Evolutionary conservation across 2,329 filamentous ascomycete genomes (phyloP).

Genomic region (Fusarium nelsonii): DNA sequence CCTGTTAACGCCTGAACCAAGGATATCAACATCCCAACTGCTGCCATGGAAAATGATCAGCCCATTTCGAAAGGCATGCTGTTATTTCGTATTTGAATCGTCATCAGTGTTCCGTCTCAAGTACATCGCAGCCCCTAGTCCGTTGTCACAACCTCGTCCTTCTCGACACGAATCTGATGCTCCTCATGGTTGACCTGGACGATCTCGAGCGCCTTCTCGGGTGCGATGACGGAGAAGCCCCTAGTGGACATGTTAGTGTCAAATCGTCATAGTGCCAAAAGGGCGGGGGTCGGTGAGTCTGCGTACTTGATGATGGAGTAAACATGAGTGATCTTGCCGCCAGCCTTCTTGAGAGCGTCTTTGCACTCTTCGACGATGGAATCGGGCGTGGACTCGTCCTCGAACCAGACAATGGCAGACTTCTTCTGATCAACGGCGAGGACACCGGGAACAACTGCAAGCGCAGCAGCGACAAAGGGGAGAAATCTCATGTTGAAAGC

Average conservation of each 20-base stretch:
- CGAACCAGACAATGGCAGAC: conserved; percentile 83
- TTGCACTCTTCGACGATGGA: conserved; percentile 78
- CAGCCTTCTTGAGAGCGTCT: conserved; percentile 74
- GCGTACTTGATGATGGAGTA: conserved; percentile 77
- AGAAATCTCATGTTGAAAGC: conserved; percentile 72
- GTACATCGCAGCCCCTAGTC: conserved; percentile 16
- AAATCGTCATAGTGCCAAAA: not conserved
- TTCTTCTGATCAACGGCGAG: conserved; percentile 75
- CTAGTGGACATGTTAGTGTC: conserved; percentile 59
- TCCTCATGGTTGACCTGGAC: conserved; percentile 72
- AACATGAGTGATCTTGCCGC: conserved; percentile 83
- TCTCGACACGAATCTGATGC: conserved; percentile 71
- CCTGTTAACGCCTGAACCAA: conserved; percentile 40
- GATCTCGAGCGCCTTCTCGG: conserved; percentile 74
- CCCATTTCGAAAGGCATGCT: conserved; percentile 28
- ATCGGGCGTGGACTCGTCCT: conserved; percentile 72
- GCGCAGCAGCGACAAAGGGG: conserved; percentile 64
- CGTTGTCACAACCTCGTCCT: conserved; percentile 75
- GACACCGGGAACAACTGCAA: conserved; percentile 69
- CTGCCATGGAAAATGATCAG: conserved; percentile 11
- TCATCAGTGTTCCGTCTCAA: conserved; percentile 7
- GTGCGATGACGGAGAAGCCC: conserved; percentile 81
- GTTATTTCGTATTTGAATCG: conserved; percentile 21
- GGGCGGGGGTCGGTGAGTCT: not conserved
- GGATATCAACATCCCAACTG: conserved; percentile 24